Percentiles rank a stretch among this genome's conserved stretches.
Evolutionary conservation across 441 rosid species (phyloP).

Genomic region (Jatropha podagrica): DNA sequence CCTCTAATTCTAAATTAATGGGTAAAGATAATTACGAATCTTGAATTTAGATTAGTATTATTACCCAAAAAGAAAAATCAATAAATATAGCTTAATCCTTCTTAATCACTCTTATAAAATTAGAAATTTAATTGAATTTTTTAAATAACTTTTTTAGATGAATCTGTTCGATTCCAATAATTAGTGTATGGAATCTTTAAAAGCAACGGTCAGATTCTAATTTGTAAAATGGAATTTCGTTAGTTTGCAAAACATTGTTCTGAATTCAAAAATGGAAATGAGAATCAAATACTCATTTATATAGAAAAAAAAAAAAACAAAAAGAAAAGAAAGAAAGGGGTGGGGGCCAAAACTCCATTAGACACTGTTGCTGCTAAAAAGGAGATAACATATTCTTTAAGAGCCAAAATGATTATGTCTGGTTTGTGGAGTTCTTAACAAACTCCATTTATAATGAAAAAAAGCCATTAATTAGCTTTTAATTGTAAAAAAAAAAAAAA

Average conservation of each 20-base stretch:
- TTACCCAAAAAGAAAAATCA: too few species aligned
- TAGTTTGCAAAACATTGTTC: background rate
- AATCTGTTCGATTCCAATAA: slow-evolving; percentile 24
- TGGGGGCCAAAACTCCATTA: slow-evolving; percentile 42
- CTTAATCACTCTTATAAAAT: too few species aligned
- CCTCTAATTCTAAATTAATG: too few species aligned
- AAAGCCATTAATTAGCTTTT: slow-evolving; percentile 19
- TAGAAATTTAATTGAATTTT: background rate
- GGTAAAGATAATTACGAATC: too few species aligned
- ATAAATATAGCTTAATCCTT: too few species aligned
- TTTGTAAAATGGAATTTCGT: slow-evolving; percentile 6
- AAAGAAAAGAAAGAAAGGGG: background rate
- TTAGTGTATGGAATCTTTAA: background rate
- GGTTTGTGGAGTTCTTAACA: slow-evolving; percentile 36
- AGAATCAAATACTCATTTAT: slow-evolving; percentile 30
- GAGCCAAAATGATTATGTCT: slow-evolving; percentile 40
- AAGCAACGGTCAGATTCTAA: slow-evolving; percentile 16
- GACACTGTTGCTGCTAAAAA: slow-evolving; percentile 22
- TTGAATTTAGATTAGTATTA: too few species aligned
- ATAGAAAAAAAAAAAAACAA: background rate
- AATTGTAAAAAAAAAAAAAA: background rate
- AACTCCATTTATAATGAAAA: slow-evolving; percentile 22
- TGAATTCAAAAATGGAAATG: background rate
- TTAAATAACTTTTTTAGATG: background rate
- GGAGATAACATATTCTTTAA: slow-evolving; percentile 41